Evolutionary conservation across 345 rosid species (phyloP), one percentile per base, ranked within the genome.

Genomic region (Salix exigua): DNA sequence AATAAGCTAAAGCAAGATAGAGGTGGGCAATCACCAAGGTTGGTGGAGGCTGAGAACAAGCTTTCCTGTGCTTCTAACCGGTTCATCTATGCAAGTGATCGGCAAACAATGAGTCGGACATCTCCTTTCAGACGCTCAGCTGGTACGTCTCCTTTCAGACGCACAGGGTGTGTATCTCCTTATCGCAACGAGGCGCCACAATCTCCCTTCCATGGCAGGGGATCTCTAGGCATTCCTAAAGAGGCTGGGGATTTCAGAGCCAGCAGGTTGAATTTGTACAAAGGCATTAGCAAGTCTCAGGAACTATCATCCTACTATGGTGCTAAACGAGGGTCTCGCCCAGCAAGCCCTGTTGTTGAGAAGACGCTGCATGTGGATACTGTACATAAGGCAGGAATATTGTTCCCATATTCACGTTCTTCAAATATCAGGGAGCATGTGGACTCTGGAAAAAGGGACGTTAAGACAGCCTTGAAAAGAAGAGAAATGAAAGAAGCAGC

Each of bases 361-460:
- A 91, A 86, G 82, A 88, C 92, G 4, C 58, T 90, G 71, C 83
- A 90, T 80, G 86, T 93, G 2, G 92, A 95, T 81, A 84, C 91
- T 12, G 88, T 83, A 74, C 87, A 84, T 68, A 66, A 62, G 67
- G 38, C 89, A 68, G 71, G 83, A 72, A 75, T 8, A 40, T 62
- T 84, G n/a, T 33, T 48, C 71, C 78, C 85, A 53, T 71, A 75
- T 77, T 79, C 85, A 37, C 77, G 69, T 51, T 71, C 83, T 69
- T 76, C 81, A 17, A 79, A 75, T 69, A 33, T 73, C 51, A 85
- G 70, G 66, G 72, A 75, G 72, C 66, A 0, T 75, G 66, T 19
- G 70, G 83, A 73, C 16, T 73, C 68, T 50, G 72, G 12, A 2
- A 76, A 73, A 35, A 71, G 73, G 73, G 75, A 73, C 19, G 19